Conservation (phyloP, 495 filamentous ascomycete genomes). For the Cetradonia linearis region DNA sequence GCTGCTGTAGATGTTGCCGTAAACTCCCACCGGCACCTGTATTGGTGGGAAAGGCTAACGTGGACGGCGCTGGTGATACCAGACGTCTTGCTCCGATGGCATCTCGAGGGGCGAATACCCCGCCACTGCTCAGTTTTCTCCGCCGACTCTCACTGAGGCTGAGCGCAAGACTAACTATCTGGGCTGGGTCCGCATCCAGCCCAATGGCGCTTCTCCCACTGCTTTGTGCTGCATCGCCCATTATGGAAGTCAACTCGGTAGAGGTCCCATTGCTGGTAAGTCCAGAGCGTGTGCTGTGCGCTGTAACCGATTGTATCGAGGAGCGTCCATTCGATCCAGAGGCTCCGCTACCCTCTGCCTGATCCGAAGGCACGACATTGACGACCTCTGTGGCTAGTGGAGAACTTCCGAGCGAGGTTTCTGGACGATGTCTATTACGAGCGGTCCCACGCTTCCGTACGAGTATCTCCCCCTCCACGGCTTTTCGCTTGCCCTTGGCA, state of each 20-base stretch:
- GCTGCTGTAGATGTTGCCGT: constrained; percentile 55
- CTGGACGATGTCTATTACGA: constrained; percentile 13
- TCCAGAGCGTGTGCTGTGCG: constrained; percentile 8
- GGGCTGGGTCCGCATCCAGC: constrained; percentile 63
- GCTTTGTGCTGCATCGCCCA: background rate
- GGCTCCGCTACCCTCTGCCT: background rate
- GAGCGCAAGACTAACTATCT: constrained; percentile 84
- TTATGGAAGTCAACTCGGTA: background rate
- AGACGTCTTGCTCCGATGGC: constrained; percentile 34
- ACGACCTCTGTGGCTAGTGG: constrained; percentile 25
- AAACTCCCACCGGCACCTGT: constrained; percentile 42
- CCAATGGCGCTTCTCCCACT: constrained; percentile 23
- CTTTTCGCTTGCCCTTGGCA: constrained; percentile 22
- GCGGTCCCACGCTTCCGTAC: constrained; percentile 14
- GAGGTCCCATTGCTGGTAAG: constrained; percentile 12
- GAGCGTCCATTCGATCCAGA: background rate
- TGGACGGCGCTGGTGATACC: constrained; percentile 16
- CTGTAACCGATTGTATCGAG: constrained; percentile 7
- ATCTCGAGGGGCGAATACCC: constrained; percentile 25
- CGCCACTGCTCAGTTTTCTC: constrained; percentile 36
- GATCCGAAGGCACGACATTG: constrained; percentile 13
- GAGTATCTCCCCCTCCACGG: constrained; percentile 14
- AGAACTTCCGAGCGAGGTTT: constrained; percentile 21
- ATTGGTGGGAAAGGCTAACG: background rate
- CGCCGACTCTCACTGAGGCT: constrained; percentile 77